Evolutionary conservation across 2,329 filamentous ascomycete species (phyloP), one percentile per base, ranked within the genome.

Genomic region (Fusarium subglutinans): DNA sequence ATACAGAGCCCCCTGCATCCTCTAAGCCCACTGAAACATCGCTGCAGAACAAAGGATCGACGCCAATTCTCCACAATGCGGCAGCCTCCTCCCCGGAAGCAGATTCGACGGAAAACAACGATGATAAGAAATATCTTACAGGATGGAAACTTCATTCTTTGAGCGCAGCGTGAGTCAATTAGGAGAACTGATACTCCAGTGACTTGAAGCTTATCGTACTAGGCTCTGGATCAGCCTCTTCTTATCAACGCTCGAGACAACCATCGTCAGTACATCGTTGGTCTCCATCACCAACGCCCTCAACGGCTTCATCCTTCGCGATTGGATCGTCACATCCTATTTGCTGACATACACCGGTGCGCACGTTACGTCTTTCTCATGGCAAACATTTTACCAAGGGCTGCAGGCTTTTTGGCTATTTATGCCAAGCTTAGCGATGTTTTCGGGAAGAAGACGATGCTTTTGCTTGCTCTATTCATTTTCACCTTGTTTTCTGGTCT

Each of bases 321-420:
- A 66, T 22, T 66, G 63, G 63, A 65, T 66, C 14, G 37, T 65
- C 30, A 66, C 63, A 8, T 66, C 63, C 5, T 66, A 66, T 26
- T 30, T 66, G 5, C 38, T 66, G 24, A 66, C 63, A 15, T 66
- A 66, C 10, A 65, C 63, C 0, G 63, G 63, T 66, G 6, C 6
- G 28, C 4, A 2, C 3, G 8, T 15, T 6, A 0, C 1, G 5
- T 14, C 3, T 7, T 11, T 20, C 9, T 2, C 0, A 12, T 4
- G 9, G 0, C 0, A 4, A 20, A 14, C 4, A 15, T 4, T 8
- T 24, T 5, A 3, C 13, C 48, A 5, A 66, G 5, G 0, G 5
- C 1, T 9, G 4, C 4, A 66, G 50, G 63, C 3, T 66, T 66
- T 18, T n/a, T 66, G 5, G 57, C 61, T 8, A 66, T 57, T 4